phyloP scores from a whole-genome alignment of 768 basidiomycete genomes.

The Leccinellum albellum region DNA sequence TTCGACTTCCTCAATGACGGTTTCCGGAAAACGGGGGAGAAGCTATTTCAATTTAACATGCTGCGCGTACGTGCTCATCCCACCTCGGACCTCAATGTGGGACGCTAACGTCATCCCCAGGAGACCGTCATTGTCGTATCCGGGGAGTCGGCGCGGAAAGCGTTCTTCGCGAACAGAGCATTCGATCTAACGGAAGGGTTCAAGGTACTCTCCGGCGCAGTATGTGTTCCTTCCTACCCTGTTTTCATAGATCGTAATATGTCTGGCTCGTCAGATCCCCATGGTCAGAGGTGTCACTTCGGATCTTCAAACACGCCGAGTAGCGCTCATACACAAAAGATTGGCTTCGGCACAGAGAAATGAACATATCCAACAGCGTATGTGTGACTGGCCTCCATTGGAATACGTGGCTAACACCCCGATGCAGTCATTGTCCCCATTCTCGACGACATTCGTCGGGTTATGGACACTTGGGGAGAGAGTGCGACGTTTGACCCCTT shows the following conservation, averaged over 20 bases:
- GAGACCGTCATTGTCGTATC: constrained; percentile 74
- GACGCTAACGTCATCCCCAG: constrained; percentile 36
- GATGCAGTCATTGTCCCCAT: constrained; percentile 59
- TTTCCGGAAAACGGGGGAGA: constrained; percentile 62
- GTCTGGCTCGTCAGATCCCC: constrained; percentile 51
- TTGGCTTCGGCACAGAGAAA: constrained; percentile 61
- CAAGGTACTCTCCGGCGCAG: constrained; percentile 74
- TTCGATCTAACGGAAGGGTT: constrained; percentile 79
- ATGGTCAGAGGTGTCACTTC: constrained; percentile 74
- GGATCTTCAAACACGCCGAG: constrained; percentile 56
- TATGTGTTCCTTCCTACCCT: constrained; percentile 35
- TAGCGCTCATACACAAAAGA: constrained; percentile 69
- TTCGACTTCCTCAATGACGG: constrained; percentile 74
- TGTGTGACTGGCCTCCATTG: constrained; percentile 24
- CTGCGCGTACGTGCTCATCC: constrained; percentile 47
- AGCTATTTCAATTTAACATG: constrained; percentile 66
- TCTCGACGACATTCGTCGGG: constrained; percentile 57
- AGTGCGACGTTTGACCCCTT: constrained; percentile 71
- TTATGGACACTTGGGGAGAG: constrained; percentile 63
- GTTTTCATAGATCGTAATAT: constrained; percentile 15
- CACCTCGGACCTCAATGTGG: constrained; percentile 11
- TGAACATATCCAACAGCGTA: constrained; percentile 57
- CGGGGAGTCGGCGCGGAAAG: constrained; percentile 63
- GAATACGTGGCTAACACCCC: constrained; percentile 7
- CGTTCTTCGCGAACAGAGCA: constrained; percentile 66